Conservation (phyloP, 23 red algal genomes). For the Chondrus crispus region DNA sequence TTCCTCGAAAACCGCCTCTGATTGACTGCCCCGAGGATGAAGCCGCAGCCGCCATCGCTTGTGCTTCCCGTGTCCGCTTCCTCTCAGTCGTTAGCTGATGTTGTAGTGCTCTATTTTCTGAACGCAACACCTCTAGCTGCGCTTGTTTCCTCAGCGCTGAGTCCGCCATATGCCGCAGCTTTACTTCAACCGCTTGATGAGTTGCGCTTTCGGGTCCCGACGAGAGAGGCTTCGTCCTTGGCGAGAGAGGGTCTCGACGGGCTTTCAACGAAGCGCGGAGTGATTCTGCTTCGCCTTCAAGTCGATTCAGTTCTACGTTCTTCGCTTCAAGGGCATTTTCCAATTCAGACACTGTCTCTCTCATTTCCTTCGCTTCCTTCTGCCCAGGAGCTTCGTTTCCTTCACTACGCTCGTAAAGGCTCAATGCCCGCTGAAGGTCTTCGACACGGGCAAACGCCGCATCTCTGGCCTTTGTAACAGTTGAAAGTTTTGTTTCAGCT, state of each 20-base stretch:
- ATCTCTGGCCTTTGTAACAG: constrained; percentile 37
- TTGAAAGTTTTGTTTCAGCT: constrained; percentile 40
- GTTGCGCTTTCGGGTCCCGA: background rate
- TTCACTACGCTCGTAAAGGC: constrained; percentile 10
- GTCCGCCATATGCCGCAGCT: constrained; percentile 80
- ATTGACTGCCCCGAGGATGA: constrained; percentile 33
- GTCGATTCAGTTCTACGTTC: constrained; percentile 65
- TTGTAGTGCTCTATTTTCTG: constrained; percentile 67
- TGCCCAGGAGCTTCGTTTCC: constrained; percentile 39
- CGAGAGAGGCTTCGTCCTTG: background rate
- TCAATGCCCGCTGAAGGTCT: constrained; percentile 25
- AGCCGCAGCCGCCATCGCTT: constrained; percentile 63
- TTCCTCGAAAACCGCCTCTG: constrained; percentile 50
- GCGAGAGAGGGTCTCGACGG: constrained; percentile 27
- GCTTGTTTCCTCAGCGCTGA: constrained; percentile 75
- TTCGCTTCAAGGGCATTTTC: constrained; percentile 74
- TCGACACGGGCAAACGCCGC: constrained; percentile 58
- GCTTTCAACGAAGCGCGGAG: constrained; percentile 30
- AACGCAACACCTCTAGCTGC: constrained; percentile 71
- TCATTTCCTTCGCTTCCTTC: constrained; percentile 44
- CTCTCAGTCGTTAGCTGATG: constrained; percentile 72
- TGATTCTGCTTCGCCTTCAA: constrained; percentile 56
- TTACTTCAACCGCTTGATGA: constrained; percentile 46
- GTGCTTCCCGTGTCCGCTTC: constrained; percentile 70
- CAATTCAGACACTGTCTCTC: constrained; percentile 55